Conservation (phyloP, 2,329 filamentous ascomycete genomes). For the Didymella arachidicola region DNA sequence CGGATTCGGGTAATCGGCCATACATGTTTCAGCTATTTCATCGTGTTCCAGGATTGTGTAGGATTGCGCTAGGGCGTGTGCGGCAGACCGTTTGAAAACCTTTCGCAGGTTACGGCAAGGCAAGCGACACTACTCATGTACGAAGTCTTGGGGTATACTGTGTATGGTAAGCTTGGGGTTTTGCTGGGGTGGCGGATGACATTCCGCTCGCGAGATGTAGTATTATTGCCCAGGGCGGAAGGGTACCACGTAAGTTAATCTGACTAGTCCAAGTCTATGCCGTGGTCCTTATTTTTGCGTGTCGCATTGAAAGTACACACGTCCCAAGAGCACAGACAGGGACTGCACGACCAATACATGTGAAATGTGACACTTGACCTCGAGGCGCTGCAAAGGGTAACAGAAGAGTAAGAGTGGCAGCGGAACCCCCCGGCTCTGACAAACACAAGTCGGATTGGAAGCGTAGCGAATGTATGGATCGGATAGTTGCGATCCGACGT, state of each 20-base stretch:
- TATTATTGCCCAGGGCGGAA: conserved; percentile 22
- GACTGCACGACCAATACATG: conserved; percentile 12
- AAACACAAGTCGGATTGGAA: background rate
- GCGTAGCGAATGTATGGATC: conserved; percentile 9
- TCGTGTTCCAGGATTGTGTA: conserved; percentile 22
- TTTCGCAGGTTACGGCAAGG: conserved; percentile 12
- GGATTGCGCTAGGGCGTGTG: conserved; percentile 20
- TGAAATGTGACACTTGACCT: conserved; percentile 10
- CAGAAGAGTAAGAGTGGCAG: conserved; percentile 5
- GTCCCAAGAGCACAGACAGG: conserved; percentile 18
- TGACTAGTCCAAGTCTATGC: conserved; percentile 21
- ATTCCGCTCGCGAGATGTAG: conserved; percentile 13
- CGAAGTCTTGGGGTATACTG: conserved; percentile 3
- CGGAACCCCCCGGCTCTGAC: conserved; percentile 6
- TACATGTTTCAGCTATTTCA: conserved; percentile 22
- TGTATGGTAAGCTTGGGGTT: conserved; percentile 1
- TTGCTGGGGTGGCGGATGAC: conserved; percentile 7
- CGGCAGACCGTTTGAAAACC: conserved; percentile 8
- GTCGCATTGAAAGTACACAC: conserved; percentile 17
- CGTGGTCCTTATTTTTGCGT: conserved; percentile 19
- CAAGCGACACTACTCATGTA: conserved; percentile 13
- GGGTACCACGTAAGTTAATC: conserved; percentile 19
- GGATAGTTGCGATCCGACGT: conserved; percentile 10
- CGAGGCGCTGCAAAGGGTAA: conserved; percentile 6
- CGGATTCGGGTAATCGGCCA: conserved; percentile 22